These are phyloP conservation scores for Crotalaria pallida DNA, from an alignment of 306 rosid genomes.

Conservation along the genomic window DNA sequence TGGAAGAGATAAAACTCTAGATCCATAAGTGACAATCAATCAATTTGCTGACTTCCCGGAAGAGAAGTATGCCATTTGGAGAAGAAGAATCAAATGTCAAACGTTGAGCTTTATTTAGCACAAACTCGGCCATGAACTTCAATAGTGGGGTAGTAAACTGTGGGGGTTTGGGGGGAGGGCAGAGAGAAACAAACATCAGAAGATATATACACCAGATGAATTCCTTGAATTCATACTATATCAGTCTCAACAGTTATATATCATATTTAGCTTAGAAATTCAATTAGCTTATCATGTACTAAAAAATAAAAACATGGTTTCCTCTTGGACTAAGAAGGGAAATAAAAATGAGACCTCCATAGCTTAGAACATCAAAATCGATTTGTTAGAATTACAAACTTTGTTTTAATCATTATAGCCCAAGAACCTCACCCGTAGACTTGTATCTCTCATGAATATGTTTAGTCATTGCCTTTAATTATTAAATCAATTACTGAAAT, in stretches of 20 bases:
- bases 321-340: neutral
- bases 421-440: neutral
- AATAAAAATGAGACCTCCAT: neutral
- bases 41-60: constrained; percentile 96
- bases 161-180: constrained; percentile 24
- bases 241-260: no score
- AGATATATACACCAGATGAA: neutral
- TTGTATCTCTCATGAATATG: neutral
- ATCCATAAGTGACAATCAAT: constrained; percentile 94
- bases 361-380: neutral
- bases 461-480: no score
- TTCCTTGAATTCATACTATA: no score
- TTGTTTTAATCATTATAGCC: constrained; percentile 5
- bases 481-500: no score
- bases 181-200: neutral
- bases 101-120: constrained; percentile 92
- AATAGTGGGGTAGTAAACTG: constrained; percentile 96
- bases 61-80: constrained; percentile 98
- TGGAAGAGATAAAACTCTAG: constrained; percentile 88
- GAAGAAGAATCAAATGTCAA: constrained; percentile 97
- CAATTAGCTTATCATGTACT: neutral
- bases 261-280: no score
- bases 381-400: neutral
- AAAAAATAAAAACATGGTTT: neutral
- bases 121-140: constrained; percentile 98